Base-by-base conservation (phyloP, 2,329 filamentous ascomycete genomes). In the Colletotrichum lupini region DNA sequence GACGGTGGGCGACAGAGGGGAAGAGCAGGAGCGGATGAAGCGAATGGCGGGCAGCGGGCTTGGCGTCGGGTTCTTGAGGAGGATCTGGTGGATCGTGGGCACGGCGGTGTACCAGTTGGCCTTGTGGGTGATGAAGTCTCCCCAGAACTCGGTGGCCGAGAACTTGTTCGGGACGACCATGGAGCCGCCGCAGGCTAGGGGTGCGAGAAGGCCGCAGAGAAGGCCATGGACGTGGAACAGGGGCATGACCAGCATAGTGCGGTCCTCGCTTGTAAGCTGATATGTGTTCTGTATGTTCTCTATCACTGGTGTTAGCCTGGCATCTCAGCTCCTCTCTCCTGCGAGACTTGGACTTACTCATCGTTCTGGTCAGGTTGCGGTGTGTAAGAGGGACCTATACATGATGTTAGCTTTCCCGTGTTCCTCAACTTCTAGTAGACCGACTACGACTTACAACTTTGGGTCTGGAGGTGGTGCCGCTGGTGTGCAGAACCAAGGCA, bases 101-200 rank as follows among this genome's bases (percentile, higher is more conserved):
- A 97, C 95, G 1, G 95, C 95, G 0, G 94, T 97, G 84, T 97
- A 97, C 95, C 95, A 97, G 81, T 94, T 97, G 30, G 94, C 95
- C 76, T 91, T 87, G 85, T 95, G 87, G 6, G 87, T 85, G 76
- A 87, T 87, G 78, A 97, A 97, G 81, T 97, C 92, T 28, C 83
- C 82, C 95, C 95, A 97, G 84, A 97, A 97, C 24, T 94, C 92
- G 1, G 90, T 89, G 9, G 95, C 94, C 4, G 94, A 96, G 88
- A 97, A 97, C 79, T 92, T 93, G 66, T 87, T 78, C 2, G 94
- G 94, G 5, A 97, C 92, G 70, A 97, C 87, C 74, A 95, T 93
- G 7, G 94, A 95, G 68, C 94, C 94, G 35, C 92, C 93, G 2
- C 93, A 92, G 76, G 88, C 87, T 12, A 97, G 87, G 1, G 94